These are phyloP conservation scores for Punica granatum DNA, from an alignment of 345 rosid species.

Conservation along the genomic window DNA sequence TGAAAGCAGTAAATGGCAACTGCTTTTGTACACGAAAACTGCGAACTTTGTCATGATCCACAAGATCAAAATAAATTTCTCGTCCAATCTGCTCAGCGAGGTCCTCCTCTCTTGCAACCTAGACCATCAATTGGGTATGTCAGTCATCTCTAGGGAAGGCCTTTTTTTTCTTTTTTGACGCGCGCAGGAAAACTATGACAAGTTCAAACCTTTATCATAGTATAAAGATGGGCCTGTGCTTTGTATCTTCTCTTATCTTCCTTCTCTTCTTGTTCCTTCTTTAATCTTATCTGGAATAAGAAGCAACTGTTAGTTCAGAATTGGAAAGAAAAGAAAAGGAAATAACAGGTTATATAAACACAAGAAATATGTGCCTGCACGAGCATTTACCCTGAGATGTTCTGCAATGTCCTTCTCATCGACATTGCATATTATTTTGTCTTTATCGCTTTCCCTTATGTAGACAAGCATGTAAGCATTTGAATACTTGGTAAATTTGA, in stretches of 20 bases:
- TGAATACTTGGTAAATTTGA: conserved; percentile 92
- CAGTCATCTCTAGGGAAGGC: conserved; percentile 7
- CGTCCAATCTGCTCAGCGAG: conserved; percentile 79
- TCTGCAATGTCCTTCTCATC: conserved; percentile 99
- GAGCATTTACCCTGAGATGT: conserved; percentile 76
- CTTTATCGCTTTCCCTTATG: conserved; percentile 90
- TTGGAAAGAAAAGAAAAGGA: no score
- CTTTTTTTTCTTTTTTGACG: background rate
- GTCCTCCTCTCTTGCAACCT: conserved; percentile 86
- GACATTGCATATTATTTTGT: conserved; percentile 85
- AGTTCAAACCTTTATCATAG: conserved; percentile 68
- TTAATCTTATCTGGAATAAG: conserved; percentile 66
- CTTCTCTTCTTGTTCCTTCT: conserved; percentile 94
- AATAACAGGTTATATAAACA: background rate
- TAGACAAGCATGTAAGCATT: conserved; percentile 99
- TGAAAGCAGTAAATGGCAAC: conserved; percentile 56
- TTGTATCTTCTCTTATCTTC: conserved; percentile 79
- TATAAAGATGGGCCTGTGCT: conserved; percentile 92
- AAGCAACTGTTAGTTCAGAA: background rate
- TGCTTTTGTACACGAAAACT: conserved; percentile 93
- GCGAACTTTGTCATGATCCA: conserved; percentile 91
- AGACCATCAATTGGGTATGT: conserved; percentile 16
- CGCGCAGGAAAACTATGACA: background rate
- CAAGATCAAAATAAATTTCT: conserved; percentile 92
- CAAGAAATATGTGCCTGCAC: no score